Evolutionary conservation across 2,329 filamentous ascomycete genomes (phyloP), one percentile per base, ranked within the genome.

Genomic region (Aciculosporium take): DNA sequence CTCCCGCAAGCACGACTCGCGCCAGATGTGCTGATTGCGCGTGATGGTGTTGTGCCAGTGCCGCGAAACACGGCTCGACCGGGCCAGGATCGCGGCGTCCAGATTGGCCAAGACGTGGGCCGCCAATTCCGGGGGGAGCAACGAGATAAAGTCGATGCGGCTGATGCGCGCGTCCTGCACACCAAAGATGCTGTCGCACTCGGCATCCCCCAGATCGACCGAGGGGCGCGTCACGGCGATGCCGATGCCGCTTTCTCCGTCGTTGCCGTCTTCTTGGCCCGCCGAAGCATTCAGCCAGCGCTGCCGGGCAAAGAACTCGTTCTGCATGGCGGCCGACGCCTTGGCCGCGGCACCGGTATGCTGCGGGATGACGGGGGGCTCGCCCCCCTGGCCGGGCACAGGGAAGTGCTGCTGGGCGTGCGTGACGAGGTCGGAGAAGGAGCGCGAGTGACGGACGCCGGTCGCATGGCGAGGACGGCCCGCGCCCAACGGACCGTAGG

Each of bases 181-280:
- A n/a, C 55, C 56, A 10, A 56, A 52, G 10, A 53, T 46, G 18
- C 51, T 47, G n/a, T 54, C 56, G 5, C 49, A 50, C 10, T 64
- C 58, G 18, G 53, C 54, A 1, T 59, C 53, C 13, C 65, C 62
- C 4, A 57, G 56, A 21, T 63, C 61, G 1, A 56, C 47, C 3
- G 63, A 63, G 15, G 64, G 58, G 15, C 65, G 56, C 1, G 69
- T 68, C 2, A 78, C 57, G 1, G 68, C 64, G 38, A 81, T 79
- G 25, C 74, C 75, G 40, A 81, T 78, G 17, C 76, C 76, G 49
- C 77, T 80, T 58, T 81, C 76, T 21, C 68, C 63, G 48, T 81
- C 75, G 47, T 70, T 74, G 37, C 60, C 61, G 15, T 71, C 68
- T 2, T 74, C 68, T n/a, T n/a, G n/a, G 25, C 55, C 56, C 2